Percentiles rank a stretch among this genome's conserved stretches.
Conservation (phyloP, 306 rosid genomes). For the Spatholobus suberectus region DNA sequence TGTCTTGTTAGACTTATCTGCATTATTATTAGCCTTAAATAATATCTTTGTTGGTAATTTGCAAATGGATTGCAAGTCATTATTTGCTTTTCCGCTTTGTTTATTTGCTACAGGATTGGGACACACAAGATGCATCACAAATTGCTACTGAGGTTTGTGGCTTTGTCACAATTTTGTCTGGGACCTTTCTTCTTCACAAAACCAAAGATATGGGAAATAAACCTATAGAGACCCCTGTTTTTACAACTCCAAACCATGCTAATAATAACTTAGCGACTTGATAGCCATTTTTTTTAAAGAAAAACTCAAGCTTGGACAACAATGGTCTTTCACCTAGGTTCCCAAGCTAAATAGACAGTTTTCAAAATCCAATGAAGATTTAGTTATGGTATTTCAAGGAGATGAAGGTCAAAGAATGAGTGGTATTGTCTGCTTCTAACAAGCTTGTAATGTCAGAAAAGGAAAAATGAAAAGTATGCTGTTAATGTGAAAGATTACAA, state of each 20-base stretch:
- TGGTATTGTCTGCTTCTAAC: neutral
- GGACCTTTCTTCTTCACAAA: conserved; percentile 94
- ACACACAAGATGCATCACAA: conserved; percentile 73
- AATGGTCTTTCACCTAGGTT: neutral
- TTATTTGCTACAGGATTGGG: conserved; percentile 72
- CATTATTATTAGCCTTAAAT: neutral
- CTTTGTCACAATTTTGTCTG: conserved; percentile 83
- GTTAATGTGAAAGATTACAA: neutral
- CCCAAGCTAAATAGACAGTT: neutral
- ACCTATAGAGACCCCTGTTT: conserved; percentile 45
- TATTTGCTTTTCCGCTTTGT: neutral
- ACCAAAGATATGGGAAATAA: conserved; percentile 87
- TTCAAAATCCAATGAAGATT: conserved; percentile 8
- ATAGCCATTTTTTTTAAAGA: neutral
- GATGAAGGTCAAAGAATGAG: conserved; percentile 12
- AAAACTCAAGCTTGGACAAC: neutral
- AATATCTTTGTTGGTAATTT: neutral
- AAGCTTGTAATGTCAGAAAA: conserved; percentile 16
- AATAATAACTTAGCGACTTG: neutral
- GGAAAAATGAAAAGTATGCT: neutral
- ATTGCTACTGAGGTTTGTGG: conserved; percentile 88
- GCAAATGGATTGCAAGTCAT: neutral
- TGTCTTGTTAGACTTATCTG: neutral
- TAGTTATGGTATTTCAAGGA: neutral
- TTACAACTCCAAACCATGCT: conserved; percentile 33